A percentile compares a stretch with the other conserved stretches of the same genome.
These are phyloP conservation scores for Candida methanosorbosa DNA, from an alignment of 805 yeast species.

Conservation along the genomic window DNA sequence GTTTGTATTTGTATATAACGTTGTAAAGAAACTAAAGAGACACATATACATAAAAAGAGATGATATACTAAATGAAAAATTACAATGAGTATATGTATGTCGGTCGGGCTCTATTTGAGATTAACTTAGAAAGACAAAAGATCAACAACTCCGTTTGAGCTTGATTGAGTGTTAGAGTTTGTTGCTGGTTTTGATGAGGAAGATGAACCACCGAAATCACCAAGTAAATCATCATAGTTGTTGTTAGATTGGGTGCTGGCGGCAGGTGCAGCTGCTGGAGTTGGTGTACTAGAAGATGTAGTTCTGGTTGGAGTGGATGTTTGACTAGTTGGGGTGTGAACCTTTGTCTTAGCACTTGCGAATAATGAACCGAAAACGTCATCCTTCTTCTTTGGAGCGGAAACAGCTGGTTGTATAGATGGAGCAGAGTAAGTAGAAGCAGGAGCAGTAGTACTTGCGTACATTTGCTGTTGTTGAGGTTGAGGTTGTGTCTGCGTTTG, in stretches of 20 bases:
- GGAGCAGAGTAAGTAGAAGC: slow-evolving; percentile 15
- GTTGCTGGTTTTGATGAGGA: slow-evolving; percentile 1
- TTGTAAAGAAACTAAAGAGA: too few relatives aligned
- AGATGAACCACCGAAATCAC: slow-evolving; percentile 3
- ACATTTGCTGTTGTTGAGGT: slow-evolving; percentile 6
- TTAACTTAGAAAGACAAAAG: slow-evolving; percentile 35
- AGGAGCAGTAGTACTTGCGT: slow-evolving; percentile 5
- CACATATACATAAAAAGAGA: too few relatives aligned
- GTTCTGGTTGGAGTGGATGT: slow-evolving; percentile 9
- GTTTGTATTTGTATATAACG: too few relatives aligned
- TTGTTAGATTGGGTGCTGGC: slow-evolving; percentile 3
- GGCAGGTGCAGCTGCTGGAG: slow-evolving; percentile 4
- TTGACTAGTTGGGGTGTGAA: slow-evolving; percentile 11
- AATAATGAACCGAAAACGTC: slow-evolving; percentile 73
- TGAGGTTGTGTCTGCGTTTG: slow-evolving; percentile 11
- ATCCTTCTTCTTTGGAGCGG: slow-evolving; percentile 31
- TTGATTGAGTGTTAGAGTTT: slow-evolving; percentile 5
- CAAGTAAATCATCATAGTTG: slow-evolving; percentile 1
- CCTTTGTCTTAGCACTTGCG: slow-evolving; percentile 49
- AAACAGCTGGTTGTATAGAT: slow-evolving; percentile 29
- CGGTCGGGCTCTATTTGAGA: too few relatives aligned
- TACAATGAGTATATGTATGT: too few relatives aligned
- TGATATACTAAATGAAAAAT: too few relatives aligned
- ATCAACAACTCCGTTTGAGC: slow-evolving; percentile 34
- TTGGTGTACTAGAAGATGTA: slow-evolving; percentile 1